phyloP scores from a whole-genome alignment of 2,329 filamentous ascomycete species.

The Penicillium sp. region DNA sequence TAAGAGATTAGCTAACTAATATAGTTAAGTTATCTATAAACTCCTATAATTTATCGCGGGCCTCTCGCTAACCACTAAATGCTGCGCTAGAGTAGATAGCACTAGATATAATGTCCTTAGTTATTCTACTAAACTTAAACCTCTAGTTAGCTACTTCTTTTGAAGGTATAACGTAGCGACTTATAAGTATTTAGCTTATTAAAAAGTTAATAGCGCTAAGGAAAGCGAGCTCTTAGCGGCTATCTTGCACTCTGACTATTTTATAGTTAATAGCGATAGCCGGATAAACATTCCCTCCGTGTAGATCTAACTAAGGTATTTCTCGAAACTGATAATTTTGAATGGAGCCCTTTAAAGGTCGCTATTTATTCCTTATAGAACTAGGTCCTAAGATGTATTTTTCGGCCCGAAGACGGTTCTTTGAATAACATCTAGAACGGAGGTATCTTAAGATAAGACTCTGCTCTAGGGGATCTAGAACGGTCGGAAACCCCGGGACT shows the following conservation, averaged over 20 bases:
- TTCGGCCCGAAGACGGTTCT: background rate
- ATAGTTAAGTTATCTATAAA: background rate
- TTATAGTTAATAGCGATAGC: background rate
- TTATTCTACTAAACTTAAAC: background rate
- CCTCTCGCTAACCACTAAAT: background rate
- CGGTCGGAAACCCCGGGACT: background rate
- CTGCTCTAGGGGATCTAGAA: background rate
- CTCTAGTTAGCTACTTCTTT: background rate
- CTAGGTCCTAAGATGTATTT: background rate
- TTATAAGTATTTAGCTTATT: background rate
- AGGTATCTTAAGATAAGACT: background rate
- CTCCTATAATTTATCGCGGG: background rate
- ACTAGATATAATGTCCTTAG: background rate
- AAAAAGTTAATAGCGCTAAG: background rate
- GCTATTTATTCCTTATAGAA: background rate
- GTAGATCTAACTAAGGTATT: background rate
- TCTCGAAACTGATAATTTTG: background rate
- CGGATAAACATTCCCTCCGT: background rate
- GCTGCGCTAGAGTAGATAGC: background rate
- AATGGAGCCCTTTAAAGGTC: background rate
- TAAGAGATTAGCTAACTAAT: background rate
- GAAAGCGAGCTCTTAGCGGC: background rate
- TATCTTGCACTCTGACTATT: background rate
- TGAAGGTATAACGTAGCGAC: background rate
- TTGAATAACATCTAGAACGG: background rate